These are phyloP conservation scores for Mentha longifolia DNA, from an alignment of 257 asterid species.

Conservation along the genomic window DNA sequence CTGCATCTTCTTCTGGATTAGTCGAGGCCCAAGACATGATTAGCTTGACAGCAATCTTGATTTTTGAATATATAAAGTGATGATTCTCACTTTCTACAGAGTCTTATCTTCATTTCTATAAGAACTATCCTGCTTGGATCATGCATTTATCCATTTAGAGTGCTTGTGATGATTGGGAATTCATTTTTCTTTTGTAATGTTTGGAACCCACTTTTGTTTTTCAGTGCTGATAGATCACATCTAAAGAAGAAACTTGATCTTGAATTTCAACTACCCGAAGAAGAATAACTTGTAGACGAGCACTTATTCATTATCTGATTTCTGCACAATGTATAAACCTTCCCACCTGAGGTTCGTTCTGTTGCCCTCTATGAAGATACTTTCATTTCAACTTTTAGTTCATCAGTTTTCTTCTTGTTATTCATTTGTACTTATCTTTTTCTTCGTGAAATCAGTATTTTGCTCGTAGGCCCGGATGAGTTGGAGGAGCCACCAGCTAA, in stretches of 20 bases:
- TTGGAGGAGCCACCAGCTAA: conserved; percentile 24
- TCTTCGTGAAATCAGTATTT: conserved; percentile 13
- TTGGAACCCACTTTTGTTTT: conserved; percentile 20
- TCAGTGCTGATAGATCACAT: conserved; percentile 95
- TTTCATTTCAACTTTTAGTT: not conserved
- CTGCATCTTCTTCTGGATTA: conserved; percentile 12
- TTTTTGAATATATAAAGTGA: not conserved
- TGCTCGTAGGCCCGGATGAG: conserved; percentile 23
- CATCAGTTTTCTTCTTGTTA: not conserved
- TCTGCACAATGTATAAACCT: conserved; percentile 24
- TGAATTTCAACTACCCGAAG: conserved; percentile 84
- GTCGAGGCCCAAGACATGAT: conserved; percentile 6
- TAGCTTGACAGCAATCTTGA: not conserved
- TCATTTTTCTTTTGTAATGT: not conserved
- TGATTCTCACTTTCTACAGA: not conserved
- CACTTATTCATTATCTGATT: conserved; percentile 25
- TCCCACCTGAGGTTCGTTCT: conserved; percentile 38
- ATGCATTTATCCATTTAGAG: not conserved
- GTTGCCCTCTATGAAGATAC: not conserved
- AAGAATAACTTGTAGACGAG: conserved; percentile 47
- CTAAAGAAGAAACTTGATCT: conserved; percentile 95
- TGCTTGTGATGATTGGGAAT: not conserved
- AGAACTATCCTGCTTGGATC: not conserved
- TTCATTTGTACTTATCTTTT: too few relatives aligned
- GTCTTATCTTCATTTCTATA: not conserved